Evolutionary conservation across 768 basidiomycete genomes (phyloP).

Genomic region (Trametes elegans): DNA sequence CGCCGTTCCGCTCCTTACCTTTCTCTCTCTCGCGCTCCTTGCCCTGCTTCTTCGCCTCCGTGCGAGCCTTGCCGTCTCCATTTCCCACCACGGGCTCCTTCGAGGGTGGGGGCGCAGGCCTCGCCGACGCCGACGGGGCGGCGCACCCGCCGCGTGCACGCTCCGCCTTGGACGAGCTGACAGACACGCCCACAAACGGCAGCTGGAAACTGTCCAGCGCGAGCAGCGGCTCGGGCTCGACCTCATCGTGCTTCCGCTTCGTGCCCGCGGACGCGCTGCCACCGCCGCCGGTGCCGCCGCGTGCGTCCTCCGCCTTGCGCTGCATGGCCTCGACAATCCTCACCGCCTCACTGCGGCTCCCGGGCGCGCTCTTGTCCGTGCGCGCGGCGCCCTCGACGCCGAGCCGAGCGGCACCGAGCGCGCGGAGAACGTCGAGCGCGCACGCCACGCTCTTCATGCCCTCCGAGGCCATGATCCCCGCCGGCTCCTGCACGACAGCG

Average conservation of each 20-base stretch:
- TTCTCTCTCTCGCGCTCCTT: slow-evolving; percentile 18
- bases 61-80: slow-evolving; percentile 23
- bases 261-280: slow-evolving; percentile 28
- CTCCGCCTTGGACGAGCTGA: slow-evolving; percentile 26
- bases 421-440: slow-evolving; percentile 44
- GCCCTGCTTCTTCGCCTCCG: slow-evolving; percentile 24
- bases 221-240: slow-evolving; percentile 32
- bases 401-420: slow-evolving; percentile 24
- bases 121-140: not conserved
- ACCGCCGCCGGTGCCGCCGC: slow-evolving; percentile 19
- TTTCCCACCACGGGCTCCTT: slow-evolving; percentile 12
- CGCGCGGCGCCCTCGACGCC: slow-evolving; percentile 33
- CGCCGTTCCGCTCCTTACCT: slow-evolving; percentile 38
- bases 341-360: slow-evolving; percentile 37
- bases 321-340: slow-evolving; percentile 39
- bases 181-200: slow-evolving; percentile 41
- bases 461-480: slow-evolving; percentile 43
- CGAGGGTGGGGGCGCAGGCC: slow-evolving; percentile 2
- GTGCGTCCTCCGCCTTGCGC: slow-evolving; percentile 39
- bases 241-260: slow-evolving; percentile 45
- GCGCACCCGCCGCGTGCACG: slow-evolving; percentile 15
- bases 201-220: slow-evolving; percentile 36
- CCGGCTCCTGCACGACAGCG: slow-evolving; percentile 54
- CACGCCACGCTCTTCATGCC: slow-evolving; percentile 46
- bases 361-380: slow-evolving; percentile 23